phyloP scores from a whole-genome alignment of 1,284 basidiomycete species.

The Puccinia polysora region DNA sequence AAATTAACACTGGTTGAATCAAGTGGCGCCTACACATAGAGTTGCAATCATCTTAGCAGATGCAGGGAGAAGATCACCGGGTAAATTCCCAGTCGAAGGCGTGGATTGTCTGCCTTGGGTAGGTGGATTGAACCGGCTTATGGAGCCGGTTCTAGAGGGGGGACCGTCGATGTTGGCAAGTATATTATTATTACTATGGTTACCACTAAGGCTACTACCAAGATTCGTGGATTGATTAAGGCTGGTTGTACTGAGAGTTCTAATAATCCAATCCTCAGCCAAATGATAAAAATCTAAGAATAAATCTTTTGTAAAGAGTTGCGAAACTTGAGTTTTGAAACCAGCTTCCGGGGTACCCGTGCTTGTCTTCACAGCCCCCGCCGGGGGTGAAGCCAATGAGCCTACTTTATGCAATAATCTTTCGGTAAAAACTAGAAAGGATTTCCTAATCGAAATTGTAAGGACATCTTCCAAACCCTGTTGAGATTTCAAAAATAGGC shows the following conservation, averaged over 20 bases:
- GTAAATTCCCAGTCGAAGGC: slow-evolving; percentile 3
- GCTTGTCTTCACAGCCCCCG: no score
- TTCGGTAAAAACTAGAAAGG: slow-evolving; percentile 29
- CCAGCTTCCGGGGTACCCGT: not conserved
- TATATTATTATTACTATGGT: not conserved
- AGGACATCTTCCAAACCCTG: slow-evolving; percentile 35
- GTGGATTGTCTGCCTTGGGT: not conserved
- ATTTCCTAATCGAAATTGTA: slow-evolving; percentile 41
- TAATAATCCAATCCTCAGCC: slow-evolving; percentile 40
- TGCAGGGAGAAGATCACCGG: slow-evolving; percentile 25
- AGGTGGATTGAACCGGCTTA: slow-evolving; percentile 2
- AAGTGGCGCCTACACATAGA: slow-evolving; percentile 41
- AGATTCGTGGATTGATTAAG: not conserved
- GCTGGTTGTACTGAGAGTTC: not conserved
- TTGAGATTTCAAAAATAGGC: slow-evolving; percentile 37
- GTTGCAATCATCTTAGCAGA: slow-evolving; percentile 38
- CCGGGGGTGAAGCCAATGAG: not conserved
- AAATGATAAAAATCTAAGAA: slow-evolving; percentile 39
- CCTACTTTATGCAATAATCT: slow-evolving; percentile 23
- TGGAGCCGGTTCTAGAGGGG: slow-evolving; percentile 5
- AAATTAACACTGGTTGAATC: not conserved
- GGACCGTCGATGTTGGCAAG: not conserved
- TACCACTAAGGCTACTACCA: not conserved
- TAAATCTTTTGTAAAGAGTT: slow-evolving; percentile 28
- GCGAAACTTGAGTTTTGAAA: slow-evolving; percentile 5